Base-by-base conservation (phyloP, 202 grass and related monocot species). In the Eragrostis tef region DNA sequence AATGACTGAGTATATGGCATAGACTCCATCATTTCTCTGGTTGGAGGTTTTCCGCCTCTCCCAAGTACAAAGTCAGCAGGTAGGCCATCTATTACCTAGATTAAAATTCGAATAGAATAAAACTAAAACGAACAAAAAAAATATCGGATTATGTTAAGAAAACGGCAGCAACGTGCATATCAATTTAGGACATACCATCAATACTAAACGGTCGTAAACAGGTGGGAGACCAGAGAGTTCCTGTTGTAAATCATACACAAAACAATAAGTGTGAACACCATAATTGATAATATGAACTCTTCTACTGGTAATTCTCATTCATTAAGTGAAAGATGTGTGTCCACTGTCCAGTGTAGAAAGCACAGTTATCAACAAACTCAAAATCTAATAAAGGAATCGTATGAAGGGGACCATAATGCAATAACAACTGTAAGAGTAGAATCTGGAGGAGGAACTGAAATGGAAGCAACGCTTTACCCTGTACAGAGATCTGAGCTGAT, bases 41-140 rank as follows among this genome's bases (percentile, higher is more conserved):
- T 73, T 75, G 95, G 92, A 80, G 88, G 86, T 49, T 85, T 88
- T 26, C 82, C 66, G 25, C 20, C 88, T 87, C 89, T 93, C 51
- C 95, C 95, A 66, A 94, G 80, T 52, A 94, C 81, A 86, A 98
- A 94, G 78, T 98, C 95, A 51, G 95, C 88, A 86, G 92, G 95
- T 71, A 98, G 84, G 7, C 92, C 95, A 72, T 98, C 95, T 79
- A 98, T 93, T 59, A 98, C 92, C 92, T 98, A 88, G 78, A 93
- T 91, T 83, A 83, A 80, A 71, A 87, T 78, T 29, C 25, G 81
- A 86, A 84, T 74, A 51, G 46, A 61, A 64, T 58, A 43, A 68
- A n/a, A 58, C 0, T 17, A 52, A 59, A 20, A 68, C 50, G 10
- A n/a, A 11, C 4, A 0, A 47, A 69, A n/a, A 72, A 19, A 21